These are phyloP conservation scores for Azolla pinnata DNA, from an alignment of 75 land plant species.

Conservation along the genomic window DNA sequence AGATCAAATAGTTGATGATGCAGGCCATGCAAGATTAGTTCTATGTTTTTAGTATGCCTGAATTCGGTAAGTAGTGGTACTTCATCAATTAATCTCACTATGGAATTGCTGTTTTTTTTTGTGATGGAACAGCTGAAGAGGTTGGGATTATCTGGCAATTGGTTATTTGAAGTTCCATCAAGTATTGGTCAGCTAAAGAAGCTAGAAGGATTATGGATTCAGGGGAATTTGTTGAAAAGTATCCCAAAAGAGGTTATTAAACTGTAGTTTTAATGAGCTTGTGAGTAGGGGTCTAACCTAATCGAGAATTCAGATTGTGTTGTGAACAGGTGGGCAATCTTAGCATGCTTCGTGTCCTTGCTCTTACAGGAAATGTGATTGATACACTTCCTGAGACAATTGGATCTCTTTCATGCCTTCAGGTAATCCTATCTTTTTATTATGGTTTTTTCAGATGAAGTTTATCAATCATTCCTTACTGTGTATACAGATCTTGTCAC, in stretches of 20 bases:
- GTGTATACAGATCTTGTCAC: slow-evolving; percentile 25
- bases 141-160: slow-evolving; percentile 34
- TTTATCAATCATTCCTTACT: background rate
- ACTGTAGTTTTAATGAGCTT: background rate
- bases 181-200: slow-evolving; percentile 21
- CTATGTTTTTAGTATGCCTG: background rate
- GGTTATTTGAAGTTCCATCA: slow-evolving; percentile 16
- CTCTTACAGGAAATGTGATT: slow-evolving; percentile 34
- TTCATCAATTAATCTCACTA: background rate
- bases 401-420: slow-evolving; percentile 14
- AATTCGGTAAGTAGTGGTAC: too few species aligned
- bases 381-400: slow-evolving; percentile 21
- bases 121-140: slow-evolving; percentile 20
- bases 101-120: background rate
- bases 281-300: background rate
- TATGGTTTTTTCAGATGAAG: background rate
- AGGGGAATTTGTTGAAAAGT: slow-evolving; percentile 25
- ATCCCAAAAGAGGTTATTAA: slow-evolving; percentile 24
- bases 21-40: too few species aligned
- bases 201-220: slow-evolving; percentile 33
- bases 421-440: slow-evolving; percentile 6
- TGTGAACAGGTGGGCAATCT: slow-evolving; percentile 27
- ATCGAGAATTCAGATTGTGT: background rate
- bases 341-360: slow-evolving; percentile 21
- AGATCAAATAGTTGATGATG: too few species aligned